These are phyloP conservation scores for Fusarium piperis DNA, from an alignment of 2,329 filamentous ascomycete genomes.

Conservation along the genomic window DNA sequence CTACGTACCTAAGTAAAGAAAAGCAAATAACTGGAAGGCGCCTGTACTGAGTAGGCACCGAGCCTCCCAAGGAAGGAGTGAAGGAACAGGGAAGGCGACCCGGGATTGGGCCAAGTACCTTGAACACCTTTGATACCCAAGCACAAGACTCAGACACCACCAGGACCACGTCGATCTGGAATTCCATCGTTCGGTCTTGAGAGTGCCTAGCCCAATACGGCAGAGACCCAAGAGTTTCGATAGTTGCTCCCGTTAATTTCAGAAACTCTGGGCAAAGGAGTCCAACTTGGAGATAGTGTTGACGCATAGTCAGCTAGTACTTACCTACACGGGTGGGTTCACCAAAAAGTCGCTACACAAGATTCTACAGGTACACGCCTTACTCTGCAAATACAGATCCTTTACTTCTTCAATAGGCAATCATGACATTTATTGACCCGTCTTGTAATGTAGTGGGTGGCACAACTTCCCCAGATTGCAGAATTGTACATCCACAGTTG, in stretches of 20 bases:
- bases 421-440: neutral
- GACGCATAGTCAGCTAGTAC: neutral
- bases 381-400: neutral
- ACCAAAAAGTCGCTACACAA: neutral
- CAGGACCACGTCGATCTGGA: neutral
- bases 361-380: neutral
- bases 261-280: neutral
- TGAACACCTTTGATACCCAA: neutral
- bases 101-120: constrained; percentile 1
- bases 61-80: neutral
- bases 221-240: neutral
- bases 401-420: neutral
- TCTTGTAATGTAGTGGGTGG: neutral
- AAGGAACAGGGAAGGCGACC: neutral
- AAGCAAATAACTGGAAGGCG: neutral
- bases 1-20: neutral
- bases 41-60: neutral
- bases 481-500: neutral
- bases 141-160: neutral
- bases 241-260: constrained; percentile 1
- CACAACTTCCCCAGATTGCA: neutral
- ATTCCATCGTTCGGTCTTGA: neutral
- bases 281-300: neutral
- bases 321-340: neutral
- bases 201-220: neutral